These are phyloP conservation scores for Sarcodon sp. DNA, from an alignment of 768 basidiomycete genomes.

Conservation along the genomic window DNA sequence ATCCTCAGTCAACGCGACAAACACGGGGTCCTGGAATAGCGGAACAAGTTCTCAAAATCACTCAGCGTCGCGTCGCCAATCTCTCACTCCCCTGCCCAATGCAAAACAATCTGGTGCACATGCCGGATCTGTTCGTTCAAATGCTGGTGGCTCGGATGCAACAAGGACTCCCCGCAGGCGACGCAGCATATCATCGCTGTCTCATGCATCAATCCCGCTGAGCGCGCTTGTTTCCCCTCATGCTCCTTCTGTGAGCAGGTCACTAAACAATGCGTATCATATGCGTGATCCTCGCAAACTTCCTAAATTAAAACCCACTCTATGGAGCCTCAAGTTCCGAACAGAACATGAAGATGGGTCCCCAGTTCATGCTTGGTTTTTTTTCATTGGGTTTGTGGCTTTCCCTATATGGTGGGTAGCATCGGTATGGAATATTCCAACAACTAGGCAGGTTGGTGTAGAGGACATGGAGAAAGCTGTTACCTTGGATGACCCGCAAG, in stretches of 20 bases:
- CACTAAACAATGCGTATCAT: slow-evolving; percentile 38
- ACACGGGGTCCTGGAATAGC: slow-evolving; percentile 30
- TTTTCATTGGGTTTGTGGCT: slow-evolving; percentile 59
- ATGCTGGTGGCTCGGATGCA: slow-evolving; percentile 3
- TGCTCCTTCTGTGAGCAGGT: slow-evolving; percentile 54
- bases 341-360: slow-evolving; percentile 36
- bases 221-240: slow-evolving; percentile 69
- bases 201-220: slow-evolving; percentile 67
- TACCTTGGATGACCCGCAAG: slow-evolving; percentile 65
- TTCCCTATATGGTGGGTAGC: slow-evolving; percentile 58
- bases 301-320: slow-evolving; percentile 40
- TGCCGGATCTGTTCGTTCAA: slow-evolving; percentile 22
- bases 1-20: slow-evolving; percentile 26
- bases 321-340: slow-evolving; percentile 47
- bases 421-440: slow-evolving; percentile 40
- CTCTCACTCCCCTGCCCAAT: slow-evolving; percentile 6
- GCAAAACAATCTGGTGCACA: slow-evolving; percentile 14
- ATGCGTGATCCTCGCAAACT: slow-evolving; percentile 74
- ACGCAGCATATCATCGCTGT: slow-evolving; percentile 31
- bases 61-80: slow-evolving; percentile 6
- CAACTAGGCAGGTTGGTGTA: slow-evolving; percentile 48
- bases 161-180: slow-evolving; percentile 14
- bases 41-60: slow-evolving; percentile 15
- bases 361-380: slow-evolving; percentile 63
- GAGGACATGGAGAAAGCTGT: slow-evolving; percentile 53